Percentiles rank a stretch among this genome's conserved stretches.
phyloP scores from a whole-genome alignment of 2,329 filamentous ascomycete genomes.

The Sordariomycetes sp. region DNA sequence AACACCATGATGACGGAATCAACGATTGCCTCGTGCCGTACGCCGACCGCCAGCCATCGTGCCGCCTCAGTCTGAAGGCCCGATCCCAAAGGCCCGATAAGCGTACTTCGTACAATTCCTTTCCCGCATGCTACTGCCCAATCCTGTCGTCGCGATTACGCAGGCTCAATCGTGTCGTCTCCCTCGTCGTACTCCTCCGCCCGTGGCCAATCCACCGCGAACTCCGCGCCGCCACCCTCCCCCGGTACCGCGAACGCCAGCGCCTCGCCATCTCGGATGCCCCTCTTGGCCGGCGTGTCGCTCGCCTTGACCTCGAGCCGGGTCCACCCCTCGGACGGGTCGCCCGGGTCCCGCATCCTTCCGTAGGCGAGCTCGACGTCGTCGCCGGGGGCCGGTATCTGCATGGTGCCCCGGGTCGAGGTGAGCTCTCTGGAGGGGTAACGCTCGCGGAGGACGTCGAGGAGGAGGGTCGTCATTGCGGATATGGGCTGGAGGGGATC shows the following conservation, averaged over 20 bases:
- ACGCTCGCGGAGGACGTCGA: slow-evolving; percentile 41
- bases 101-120: not conserved
- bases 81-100: too few species aligned
- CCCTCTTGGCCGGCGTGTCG: slow-evolving; percentile 26
- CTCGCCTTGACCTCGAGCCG: slow-evolving; percentile 22
- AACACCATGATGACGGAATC: too few species aligned
- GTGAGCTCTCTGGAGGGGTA: slow-evolving; percentile 37
- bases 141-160: not conserved
- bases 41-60: too few species aligned
- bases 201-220: slow-evolving; percentile 30
- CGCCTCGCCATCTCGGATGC: slow-evolving; percentile 30
- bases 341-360: slow-evolving; percentile 26
- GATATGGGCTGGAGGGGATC: slow-evolving; percentile 42
- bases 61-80: too few species aligned
- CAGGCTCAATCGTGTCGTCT: not conserved
- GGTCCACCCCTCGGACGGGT: slow-evolving; percentile 35
- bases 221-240: slow-evolving; percentile 23
- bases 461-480: slow-evolving; percentile 42
- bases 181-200: slow-evolving; percentile 17
- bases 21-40: too few species aligned
- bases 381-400: slow-evolving; percentile 18
- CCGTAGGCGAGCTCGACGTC: slow-evolving; percentile 31
- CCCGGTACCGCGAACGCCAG: slow-evolving; percentile 34
- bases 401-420: slow-evolving; percentile 17
- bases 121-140: not conserved